Evolutionary conservation across 371 early-diverging fungal genomes (phyloP), one percentile per base, ranked within the genome.

Genomic region (Batkoa obscura): DNA sequence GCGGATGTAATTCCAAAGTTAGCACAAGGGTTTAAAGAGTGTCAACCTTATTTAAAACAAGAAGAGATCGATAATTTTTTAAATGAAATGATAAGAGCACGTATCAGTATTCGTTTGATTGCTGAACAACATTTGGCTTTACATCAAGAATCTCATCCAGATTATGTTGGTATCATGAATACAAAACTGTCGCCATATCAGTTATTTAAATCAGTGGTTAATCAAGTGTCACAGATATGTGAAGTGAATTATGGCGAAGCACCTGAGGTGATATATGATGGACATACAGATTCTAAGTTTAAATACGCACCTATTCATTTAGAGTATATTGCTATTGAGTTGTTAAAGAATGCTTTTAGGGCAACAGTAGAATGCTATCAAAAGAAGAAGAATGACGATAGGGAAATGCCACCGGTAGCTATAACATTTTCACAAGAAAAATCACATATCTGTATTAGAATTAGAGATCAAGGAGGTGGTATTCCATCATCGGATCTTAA

Each of bases 381-480:
- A 58, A 75, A 74, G 59, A 64, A 54, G n/a, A 66, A 36, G 68
- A 72, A 13, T 64, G 81, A 49, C 13, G 65, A 67, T 36, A n/a
- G n/a, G n/a, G n/a, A n/a, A n/a, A 61, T 66, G 9, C 86, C 88
- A 5, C 80, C 84, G 5, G 79, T 95, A n/a, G 83, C 84, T 60
- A 81, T 96, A 51, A 88, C 91, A 2, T 74, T 96, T 15, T 78
- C 84, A 34, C 72, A 77, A 49, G 84, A 88, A 30, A 62, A 74
- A 3, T 83, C 80, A 50, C 88, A 85, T 49, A 78, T 93, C 5
- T 80, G 84, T 0, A 81, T 96, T 43, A 75, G 94, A 56, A 81
- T 96, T 41, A 70, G 94, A 33, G 97, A 96, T 60, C 83, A 83
- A 58, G 97, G 97, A 33, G 93, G 94, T 42, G 97, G 97, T 31